A percentile compares a stretch with the other conserved stretches of the same genome.
phyloP scores from a whole-genome alignment of 2,329 filamentous ascomycete species.

The Xylariaceae sp. region DNA sequence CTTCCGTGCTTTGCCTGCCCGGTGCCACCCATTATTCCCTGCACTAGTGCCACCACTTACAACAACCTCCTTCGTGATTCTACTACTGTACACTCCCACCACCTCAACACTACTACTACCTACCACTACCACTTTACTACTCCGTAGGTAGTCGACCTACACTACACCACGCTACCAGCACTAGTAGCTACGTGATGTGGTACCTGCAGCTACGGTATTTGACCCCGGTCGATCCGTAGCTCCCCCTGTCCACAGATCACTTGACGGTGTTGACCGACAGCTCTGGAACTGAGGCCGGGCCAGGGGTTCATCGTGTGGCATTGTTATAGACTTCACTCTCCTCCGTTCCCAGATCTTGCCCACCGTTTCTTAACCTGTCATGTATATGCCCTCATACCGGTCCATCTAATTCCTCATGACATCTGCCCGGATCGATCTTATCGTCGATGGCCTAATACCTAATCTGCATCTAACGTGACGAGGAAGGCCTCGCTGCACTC shows the following conservation, averaged over 20 bases:
- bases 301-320: not conserved
- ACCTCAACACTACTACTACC: too few species aligned
- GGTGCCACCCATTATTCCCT: too few species aligned
- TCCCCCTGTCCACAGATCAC: not conserved
- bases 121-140: too few species aligned
- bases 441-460: not conserved
- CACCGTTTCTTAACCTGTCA: not conserved
- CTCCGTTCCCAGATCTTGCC: not conserved
- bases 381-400: not conserved
- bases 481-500: not conserved
- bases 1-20: too few species aligned
- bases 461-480: not conserved
- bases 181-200: not conserved
- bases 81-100: too few species aligned
- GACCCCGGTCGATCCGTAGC: not conserved
- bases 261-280: not conserved
- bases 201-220: not conserved
- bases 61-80: too few species aligned
- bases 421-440: not conserved
- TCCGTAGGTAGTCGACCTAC: not conserved
- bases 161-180: not conserved
- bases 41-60: too few species aligned
- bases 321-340: not conserved
- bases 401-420: not conserved
- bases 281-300: not conserved